These are phyloP conservation scores for Fusarium illudens DNA, from an alignment of 2,329 filamentous ascomycete species.

Conservation along the genomic window DNA sequence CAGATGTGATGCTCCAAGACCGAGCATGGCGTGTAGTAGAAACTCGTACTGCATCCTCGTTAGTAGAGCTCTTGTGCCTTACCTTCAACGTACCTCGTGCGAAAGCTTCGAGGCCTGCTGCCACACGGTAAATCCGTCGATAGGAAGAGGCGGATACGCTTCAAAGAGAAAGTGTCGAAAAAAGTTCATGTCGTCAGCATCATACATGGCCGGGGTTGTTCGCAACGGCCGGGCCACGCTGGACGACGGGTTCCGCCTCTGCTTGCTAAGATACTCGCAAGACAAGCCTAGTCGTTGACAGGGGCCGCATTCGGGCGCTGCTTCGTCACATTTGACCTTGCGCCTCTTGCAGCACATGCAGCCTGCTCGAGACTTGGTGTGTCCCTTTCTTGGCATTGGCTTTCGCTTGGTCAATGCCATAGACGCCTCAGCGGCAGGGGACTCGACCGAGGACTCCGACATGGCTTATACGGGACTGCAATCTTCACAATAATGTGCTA, in stretches of 20 bases:
- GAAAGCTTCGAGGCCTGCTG: slow-evolving; percentile 49
- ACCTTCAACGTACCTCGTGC: slow-evolving; percentile 43
- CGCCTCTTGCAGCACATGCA: slow-evolving; percentile 47
- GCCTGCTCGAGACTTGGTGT: slow-evolving; percentile 47
- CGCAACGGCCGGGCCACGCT: slow-evolving; percentile 25
- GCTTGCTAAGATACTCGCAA: slow-evolving; percentile 46
- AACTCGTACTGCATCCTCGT: slow-evolving; percentile 47
- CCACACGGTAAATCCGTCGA: slow-evolving; percentile 50
- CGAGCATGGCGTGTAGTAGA: slow-evolving; percentile 54
- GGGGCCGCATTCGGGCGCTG: slow-evolving; percentile 46
- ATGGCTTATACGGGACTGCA: neutral
- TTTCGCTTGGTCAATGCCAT: slow-evolving; percentile 32
- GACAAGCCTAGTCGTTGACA: slow-evolving; percentile 48
- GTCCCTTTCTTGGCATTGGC: slow-evolving; percentile 48
- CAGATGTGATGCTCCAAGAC: slow-evolving; percentile 52
- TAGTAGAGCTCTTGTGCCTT: neutral
- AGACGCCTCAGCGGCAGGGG: neutral
- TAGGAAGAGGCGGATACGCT: slow-evolving; percentile 53
- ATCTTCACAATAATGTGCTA: neutral
- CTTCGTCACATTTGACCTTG: slow-evolving; percentile 57
- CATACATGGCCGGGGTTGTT: slow-evolving; percentile 45
- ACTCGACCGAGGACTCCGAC: slow-evolving; percentile 1
- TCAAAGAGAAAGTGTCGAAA: slow-evolving; percentile 62
- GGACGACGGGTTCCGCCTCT: neutral
- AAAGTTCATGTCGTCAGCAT: slow-evolving; percentile 57